Base-by-base conservation (phyloP, 2,329 filamentous ascomycete species). In the Diplocarpon mali region DNA sequence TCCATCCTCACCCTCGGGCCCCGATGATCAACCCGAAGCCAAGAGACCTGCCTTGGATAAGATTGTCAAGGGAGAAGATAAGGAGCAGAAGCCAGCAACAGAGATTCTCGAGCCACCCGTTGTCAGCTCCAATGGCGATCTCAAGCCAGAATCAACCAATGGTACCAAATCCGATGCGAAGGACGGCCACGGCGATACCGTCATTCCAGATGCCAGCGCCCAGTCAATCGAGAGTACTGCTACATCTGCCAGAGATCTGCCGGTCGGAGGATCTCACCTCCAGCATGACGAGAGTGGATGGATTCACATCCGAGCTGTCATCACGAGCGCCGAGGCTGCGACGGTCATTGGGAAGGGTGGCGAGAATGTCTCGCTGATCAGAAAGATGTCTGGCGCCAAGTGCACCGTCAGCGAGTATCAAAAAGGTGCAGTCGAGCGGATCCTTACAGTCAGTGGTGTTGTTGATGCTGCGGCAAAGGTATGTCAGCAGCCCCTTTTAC, bases 321-420 rank as follows among this genome's bases (percentile, higher is more conserved):
- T 98, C 59, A 94, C 90, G 42, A 98, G 90, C 66, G 87, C 88
- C 37, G 92, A 98, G 67, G 92, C 92, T 55, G 92, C 92, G 32
- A 98, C 92, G 39, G 87, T 95, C 55, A 98, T 98, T 66, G 92
- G 92, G 62, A 98, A 98, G 69, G 90, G 89, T 52, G 92, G 92
- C 63, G 92, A 98, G 72, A 98, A 98, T 62, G 92, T 98, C 38
- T 94, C 89, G 56, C 87, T 94, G 68, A 96, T 98, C 62, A 81
- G 92, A 56, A 87, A 86, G 64, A 75, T 95, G 68, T 95, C 92
- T 42, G 89, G 88, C 58, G 92, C 92, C 55, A 96, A 96, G 69
- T 98, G 92, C 71, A 98, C 92, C 38, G 92, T 98, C 57, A 95
- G 89, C 69, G 92, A 98, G 67, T 98, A 96, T 62, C 85, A 93